Evolutionary conservation across 1,284 basidiomycete genomes (phyloP).

Genomic region (Rugosomyces carneus): DNA sequence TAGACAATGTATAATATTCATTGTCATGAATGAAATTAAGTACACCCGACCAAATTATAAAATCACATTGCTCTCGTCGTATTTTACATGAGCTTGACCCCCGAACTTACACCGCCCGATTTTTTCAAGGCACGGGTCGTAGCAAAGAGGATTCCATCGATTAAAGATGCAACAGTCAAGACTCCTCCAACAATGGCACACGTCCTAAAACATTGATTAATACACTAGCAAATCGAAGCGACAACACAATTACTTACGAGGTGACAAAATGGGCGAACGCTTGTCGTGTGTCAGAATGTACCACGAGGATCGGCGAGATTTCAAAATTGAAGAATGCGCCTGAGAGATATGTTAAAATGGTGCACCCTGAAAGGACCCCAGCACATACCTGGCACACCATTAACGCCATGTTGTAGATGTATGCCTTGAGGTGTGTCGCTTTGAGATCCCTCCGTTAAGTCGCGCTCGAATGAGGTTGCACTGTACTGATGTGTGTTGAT

Average conservation of each 20-base stretch:
- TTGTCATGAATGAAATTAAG: constrained; percentile 7
- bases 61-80: constrained; percentile 5
- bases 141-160: constrained; percentile 86
- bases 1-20: constrained; percentile 8
- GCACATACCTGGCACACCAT: constrained; percentile 67
- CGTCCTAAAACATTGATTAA: constrained; percentile 68
- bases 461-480: constrained; percentile 93
- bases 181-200: constrained; percentile 98
- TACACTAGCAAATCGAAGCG: constrained; percentile 4
- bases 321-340: constrained; percentile 96
- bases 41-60: constrained; percentile 1
- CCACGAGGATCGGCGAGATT: constrained; percentile 93
- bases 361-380: neutral
- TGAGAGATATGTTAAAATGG: constrained; percentile 16
- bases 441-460: constrained; percentile 57
- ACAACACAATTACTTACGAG: constrained; percentile 54
- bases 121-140: constrained; percentile 66
- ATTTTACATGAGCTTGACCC: constrained; percentile 36
- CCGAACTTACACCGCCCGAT: constrained; percentile 26
- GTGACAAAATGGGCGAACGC: constrained; percentile 97
- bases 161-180: constrained; percentile 87
- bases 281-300: constrained; percentile 87
- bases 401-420: constrained; percentile 74
- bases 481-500: constrained; percentile 89
- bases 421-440: constrained; percentile 68